These are phyloP conservation scores for Blastobotrys parvus DNA, from an alignment of 805 yeast species.

Conservation along the genomic window DNA sequence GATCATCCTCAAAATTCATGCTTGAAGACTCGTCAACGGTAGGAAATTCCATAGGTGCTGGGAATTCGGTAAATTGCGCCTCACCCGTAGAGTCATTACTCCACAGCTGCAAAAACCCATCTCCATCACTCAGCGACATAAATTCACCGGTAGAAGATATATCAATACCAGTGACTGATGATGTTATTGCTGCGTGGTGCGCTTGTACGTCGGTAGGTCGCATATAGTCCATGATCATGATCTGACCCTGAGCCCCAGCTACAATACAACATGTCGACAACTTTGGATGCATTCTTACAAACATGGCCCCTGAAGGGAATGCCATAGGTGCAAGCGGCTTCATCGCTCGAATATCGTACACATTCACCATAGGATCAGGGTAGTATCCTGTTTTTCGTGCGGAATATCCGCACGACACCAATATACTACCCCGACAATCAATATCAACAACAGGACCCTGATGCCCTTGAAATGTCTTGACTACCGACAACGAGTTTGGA, in stretches of 20 bases:
- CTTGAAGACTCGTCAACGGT: slow-evolving; percentile 8
- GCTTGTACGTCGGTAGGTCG: slow-evolving; percentile 63
- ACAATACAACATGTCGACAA: slow-evolving; percentile 68
- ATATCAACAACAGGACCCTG: slow-evolving; percentile 32
- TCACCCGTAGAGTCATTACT: slow-evolving; percentile 39
- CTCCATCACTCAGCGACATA: slow-evolving; percentile 58
- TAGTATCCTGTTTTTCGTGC: slow-evolving; percentile 53
- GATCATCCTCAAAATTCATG: slow-evolving; percentile 37
- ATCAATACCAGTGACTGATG: slow-evolving; percentile 42
- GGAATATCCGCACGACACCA: slow-evolving; percentile 67
- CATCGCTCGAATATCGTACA: slow-evolving; percentile 70
- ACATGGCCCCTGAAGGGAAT: slow-evolving; percentile 84
- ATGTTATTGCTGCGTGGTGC: slow-evolving; percentile 54
- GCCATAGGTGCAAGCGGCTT: slow-evolving; percentile 70
- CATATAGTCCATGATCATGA: slow-evolving; percentile 76
- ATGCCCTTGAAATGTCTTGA: slow-evolving; percentile 27
- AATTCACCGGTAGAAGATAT: slow-evolving; percentile 69
- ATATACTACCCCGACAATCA: slow-evolving; percentile 28
- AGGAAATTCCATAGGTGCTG: slow-evolving; percentile 34
- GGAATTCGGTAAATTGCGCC: slow-evolving; percentile 46
- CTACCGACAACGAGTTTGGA: slow-evolving; percentile 26
- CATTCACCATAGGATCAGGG: slow-evolving; percentile 74
- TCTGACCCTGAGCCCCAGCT: slow-evolving; percentile 68
- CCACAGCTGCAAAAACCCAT: slow-evolving; percentile 62
- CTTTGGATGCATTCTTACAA: slow-evolving; percentile 78